Conservation (phyloP, 177 flowering plant genomes). For the Vitis hybrid region DNA sequence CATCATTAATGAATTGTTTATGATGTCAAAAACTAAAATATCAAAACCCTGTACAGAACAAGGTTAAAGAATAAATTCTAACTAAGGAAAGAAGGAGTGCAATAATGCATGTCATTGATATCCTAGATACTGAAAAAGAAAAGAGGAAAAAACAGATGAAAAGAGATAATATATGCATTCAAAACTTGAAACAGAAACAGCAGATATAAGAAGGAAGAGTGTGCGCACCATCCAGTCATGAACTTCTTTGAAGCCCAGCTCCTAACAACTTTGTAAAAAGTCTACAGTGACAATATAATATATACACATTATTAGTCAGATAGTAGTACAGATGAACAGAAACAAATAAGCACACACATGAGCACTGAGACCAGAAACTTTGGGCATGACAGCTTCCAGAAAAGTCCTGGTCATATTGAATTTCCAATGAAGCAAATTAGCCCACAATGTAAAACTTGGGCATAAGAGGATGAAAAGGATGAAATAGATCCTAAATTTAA, state of each 20-base stretch:
- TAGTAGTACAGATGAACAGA: neutral
- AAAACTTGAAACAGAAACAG: neutral
- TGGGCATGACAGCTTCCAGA: neutral
- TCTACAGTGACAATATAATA: conserved; percentile 39
- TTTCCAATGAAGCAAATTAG: no score
- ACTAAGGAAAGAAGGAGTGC: no score
- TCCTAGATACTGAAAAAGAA: no score
- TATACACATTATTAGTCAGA: neutral
- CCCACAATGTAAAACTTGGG: no score
- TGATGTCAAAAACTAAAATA: no score
- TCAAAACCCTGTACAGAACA: no score
- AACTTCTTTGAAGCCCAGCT: conserved; percentile 99
- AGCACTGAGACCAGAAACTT: neutral
- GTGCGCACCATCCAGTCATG: conserved; percentile 92
- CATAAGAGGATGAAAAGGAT: no score
- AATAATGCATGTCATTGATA: no score
- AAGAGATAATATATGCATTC: neutral
- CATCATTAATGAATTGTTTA: no score
- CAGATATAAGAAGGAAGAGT: conserved; percentile 10
- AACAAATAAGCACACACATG: neutral
- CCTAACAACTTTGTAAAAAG: conserved; percentile 75
- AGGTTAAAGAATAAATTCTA: no score
- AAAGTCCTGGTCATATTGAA: neutral
- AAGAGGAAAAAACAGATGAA: neutral
- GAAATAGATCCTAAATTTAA: no score